Conservation (phyloP, 2,329 filamentous ascomycete species). For the Fusarium caatingaense region DNA sequence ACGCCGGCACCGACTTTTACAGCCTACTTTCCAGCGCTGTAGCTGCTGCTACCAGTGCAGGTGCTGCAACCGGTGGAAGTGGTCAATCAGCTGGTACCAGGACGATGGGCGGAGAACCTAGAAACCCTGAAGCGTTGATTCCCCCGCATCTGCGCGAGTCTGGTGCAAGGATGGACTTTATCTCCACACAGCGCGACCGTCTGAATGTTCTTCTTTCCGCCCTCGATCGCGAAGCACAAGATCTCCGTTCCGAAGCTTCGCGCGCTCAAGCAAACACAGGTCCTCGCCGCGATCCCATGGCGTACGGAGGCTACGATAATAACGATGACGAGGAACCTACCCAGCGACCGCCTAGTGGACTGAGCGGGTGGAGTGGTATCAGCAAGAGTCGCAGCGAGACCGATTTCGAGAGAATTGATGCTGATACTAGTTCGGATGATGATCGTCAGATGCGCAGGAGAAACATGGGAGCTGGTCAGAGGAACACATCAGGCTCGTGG, state of each 20-base stretch:
- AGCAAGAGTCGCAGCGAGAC: slow-evolving; percentile 86
- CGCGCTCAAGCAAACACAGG: slow-evolving; percentile 37
- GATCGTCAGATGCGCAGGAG: slow-evolving; percentile 54
- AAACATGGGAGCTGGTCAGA: slow-evolving; percentile 40
- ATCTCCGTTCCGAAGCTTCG: slow-evolving; percentile 58
- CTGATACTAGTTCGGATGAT: slow-evolving; percentile 73
- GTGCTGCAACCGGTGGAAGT: slow-evolving; percentile 63
- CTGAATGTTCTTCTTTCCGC: slow-evolving; percentile 79
- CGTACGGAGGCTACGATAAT: slow-evolving; percentile 44
- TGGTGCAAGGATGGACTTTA: slow-evolving; percentile 77
- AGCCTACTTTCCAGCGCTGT: slow-evolving; percentile 80
- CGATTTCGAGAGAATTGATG: slow-evolving; percentile 90
- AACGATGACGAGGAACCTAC: slow-evolving; percentile 50
- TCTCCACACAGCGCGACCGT: slow-evolving; percentile 81
- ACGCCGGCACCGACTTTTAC: slow-evolving; percentile 75
- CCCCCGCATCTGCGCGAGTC: slow-evolving; percentile 74
- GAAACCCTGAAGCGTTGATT: slow-evolving; percentile 70
- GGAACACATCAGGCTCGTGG: slow-evolving; percentile 56
- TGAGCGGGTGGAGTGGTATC: slow-evolving; percentile 66
- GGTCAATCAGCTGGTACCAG: slow-evolving; percentile 50
- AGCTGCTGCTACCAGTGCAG: slow-evolving; percentile 66
- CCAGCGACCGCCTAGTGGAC: slow-evolving; percentile 60
- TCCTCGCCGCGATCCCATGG: slow-evolving; percentile 40
- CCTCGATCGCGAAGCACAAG: slow-evolving; percentile 81
- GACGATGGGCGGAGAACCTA: slow-evolving; percentile 36